Evolutionary conservation across 2,329 filamentous ascomycete genomes (phyloP).

Genomic region (Trichoderma pleuroti): DNA sequence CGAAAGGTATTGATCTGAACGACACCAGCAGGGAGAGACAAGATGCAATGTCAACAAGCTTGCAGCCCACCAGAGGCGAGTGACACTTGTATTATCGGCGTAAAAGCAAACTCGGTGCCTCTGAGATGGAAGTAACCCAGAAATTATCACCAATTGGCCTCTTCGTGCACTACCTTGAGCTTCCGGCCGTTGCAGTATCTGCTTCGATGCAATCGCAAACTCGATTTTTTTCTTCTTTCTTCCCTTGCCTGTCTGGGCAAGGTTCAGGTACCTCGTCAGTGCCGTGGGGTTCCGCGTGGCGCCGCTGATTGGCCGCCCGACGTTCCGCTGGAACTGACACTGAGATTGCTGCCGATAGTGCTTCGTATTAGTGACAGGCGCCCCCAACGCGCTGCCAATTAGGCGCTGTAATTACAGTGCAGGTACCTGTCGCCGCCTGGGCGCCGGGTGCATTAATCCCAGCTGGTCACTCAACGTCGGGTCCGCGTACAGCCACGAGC

Average conservation of each 20-base stretch:
- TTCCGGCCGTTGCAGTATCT: neutral
- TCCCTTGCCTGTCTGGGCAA: neutral
- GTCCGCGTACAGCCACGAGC: conserved; percentile 7
- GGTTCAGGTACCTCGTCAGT: conserved; percentile 19
- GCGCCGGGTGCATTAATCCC: neutral
- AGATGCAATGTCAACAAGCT: neutral
- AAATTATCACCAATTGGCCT: neutral
- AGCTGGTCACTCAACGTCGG: neutral
- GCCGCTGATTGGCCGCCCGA: conserved; percentile 28
- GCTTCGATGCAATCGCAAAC: neutral
- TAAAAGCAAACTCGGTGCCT: neutral
- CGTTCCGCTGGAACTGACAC: neutral
- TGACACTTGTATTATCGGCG: neutral
- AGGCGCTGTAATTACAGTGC: neutral
- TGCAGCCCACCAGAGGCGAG: neutral
- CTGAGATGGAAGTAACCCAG: neutral
- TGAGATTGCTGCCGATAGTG: neutral
- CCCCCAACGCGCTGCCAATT: neutral
- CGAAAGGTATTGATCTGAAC: neutral
- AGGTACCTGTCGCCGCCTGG: neutral
- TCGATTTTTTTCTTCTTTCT: conserved; percentile 13
- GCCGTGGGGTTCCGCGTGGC: conserved; percentile 23
- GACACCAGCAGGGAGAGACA: neutral
- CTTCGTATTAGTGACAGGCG: neutral
- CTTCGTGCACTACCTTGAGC: neutral